Evolutionary conservation across 169 alveolate genomes (phyloP), one percentile per base, ranked within the genome.

Genomic region (Plasmodium inui): DNA sequence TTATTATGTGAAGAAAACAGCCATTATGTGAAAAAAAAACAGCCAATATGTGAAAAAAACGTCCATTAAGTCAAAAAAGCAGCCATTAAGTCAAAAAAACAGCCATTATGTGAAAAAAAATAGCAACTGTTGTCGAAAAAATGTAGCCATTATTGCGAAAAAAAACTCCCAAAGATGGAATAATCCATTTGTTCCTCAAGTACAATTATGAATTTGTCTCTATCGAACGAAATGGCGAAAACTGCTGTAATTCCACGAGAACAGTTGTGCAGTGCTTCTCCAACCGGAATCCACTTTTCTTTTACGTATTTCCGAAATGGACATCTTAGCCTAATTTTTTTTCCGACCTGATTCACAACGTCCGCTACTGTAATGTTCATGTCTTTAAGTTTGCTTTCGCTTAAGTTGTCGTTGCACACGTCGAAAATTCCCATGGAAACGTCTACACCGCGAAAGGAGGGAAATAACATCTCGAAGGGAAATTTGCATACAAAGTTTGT

Each of bases 371-470:
- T 89, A n/a, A 89, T 89, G 71, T 89, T 89, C 90, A 57, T 89
- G 34, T 79, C 90, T 32, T 53, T 89, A 28, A 89, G 83, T 79
- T 89, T 67, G 17, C 44, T 28, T n/a, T 89, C 94, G 82, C 71
- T 79, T 67, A 89, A 12, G 53, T 89, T 78, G 32, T 89, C 90
- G 73, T 89, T 89, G 83, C 81, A 34, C 30, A 89, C 94, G 72
- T 89, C 94, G 50, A 79, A 89, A 46, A 89, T 81, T 9, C 94
- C 94, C 74, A 89, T 70, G n/a, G 94, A 89, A 28, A 89, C 91
- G 73, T 89, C 94, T 89, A 70, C 32, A 89, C 8, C 26, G 83
- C 39, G 61, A 84, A 70, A 39, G 22, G 26, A n/a, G 37, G 82
- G 34, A 55, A 76, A 76, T 50, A 50, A 50, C 1, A 26, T 50